Conservation (phyloP, 1,139 yeast species). For the Kodamaea sp. region DNA sequence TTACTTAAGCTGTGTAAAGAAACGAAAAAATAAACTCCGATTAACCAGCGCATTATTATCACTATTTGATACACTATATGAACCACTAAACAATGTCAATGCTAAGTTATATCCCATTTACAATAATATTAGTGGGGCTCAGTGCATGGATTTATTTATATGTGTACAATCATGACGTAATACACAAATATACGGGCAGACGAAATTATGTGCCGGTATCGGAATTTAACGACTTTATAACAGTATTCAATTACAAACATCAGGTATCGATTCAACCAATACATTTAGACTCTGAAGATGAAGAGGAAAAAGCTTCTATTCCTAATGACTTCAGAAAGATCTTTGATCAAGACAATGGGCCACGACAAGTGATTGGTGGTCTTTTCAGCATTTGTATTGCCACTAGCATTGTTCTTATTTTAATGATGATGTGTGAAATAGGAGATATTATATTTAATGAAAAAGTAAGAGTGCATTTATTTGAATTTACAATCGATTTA, state of each 20-base stretch:
- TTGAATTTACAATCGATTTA: slow-evolving; percentile 31
- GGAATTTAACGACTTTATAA: slow-evolving; percentile 20
- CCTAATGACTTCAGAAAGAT: slow-evolving; percentile 6
- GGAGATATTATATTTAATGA: slow-evolving; percentile 20
- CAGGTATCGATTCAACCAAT: slow-evolving; percentile 8
- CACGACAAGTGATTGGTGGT: slow-evolving; percentile 16
- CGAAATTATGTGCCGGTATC: slow-evolving; percentile 10
- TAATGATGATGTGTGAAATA: slow-evolving; percentile 40
- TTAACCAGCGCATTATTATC: too few relatives aligned
- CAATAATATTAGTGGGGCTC: slow-evolving; percentile 14
- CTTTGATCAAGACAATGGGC: slow-evolving; percentile 5
- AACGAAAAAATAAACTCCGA: too few relatives aligned
- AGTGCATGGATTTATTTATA: slow-evolving; percentile 22
- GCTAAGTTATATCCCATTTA: slow-evolving; percentile 13
- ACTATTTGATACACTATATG: background rate
- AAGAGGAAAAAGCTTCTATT: slow-evolving; percentile 10
- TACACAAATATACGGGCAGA: slow-evolving; percentile 22
- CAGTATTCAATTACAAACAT: slow-evolving; percentile 4
- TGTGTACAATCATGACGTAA: slow-evolving; percentile 25
- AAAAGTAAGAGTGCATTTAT: slow-evolving; percentile 22
- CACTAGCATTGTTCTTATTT: slow-evolving; percentile 31
- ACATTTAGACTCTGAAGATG: slow-evolving; percentile 17
- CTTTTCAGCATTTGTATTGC: slow-evolving; percentile 31
- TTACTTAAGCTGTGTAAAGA: too few relatives aligned
- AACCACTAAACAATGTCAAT: slow-evolving; percentile 4